These are phyloP conservation scores for Trichoderma sp. DNA, from an alignment of 2,329 filamentous ascomycete species.

Conservation along the genomic window DNA sequence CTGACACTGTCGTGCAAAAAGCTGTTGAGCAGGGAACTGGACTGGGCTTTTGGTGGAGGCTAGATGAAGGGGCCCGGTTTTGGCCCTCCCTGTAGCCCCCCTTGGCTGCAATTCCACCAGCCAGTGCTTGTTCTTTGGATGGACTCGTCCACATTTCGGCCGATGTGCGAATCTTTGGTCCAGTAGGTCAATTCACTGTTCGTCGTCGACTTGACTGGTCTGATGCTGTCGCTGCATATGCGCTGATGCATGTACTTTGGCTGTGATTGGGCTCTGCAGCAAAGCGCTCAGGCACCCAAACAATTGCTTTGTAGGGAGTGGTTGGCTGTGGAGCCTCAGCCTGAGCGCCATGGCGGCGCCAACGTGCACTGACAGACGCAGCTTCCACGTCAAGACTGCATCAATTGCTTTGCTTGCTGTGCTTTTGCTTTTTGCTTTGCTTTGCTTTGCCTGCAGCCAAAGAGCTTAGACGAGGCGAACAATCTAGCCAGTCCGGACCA, in stretches of 20 bases:
- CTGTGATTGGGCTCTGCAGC: constrained; percentile 10
- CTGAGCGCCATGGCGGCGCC: not conserved
- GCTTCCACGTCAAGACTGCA: not conserved
- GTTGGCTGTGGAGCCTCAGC: constrained; percentile 4
- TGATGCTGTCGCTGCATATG: not conserved
- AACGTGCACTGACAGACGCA: not conserved
- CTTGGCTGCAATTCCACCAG: constrained; percentile 2
- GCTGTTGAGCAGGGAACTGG: not conserved
- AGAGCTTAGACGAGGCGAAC: not conserved
- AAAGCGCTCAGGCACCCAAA: constrained; percentile 16
- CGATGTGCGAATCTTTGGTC: not conserved
- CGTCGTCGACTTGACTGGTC: not conserved
- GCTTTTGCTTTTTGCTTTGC: not conserved
- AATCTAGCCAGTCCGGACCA: not conserved
- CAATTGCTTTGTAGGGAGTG: not conserved
- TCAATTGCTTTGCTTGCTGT: not conserved
- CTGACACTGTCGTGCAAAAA: constrained; percentile 11
- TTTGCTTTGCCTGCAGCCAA: not conserved
- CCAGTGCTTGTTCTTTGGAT: not conserved
- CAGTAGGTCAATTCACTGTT: not conserved
- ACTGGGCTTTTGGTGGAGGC: not conserved
- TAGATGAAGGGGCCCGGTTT: constrained; percentile 15
- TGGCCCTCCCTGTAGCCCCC: not conserved
- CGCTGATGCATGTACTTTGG: not conserved
- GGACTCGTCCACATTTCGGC: not conserved